Base-by-base conservation (phyloP, 2,329 filamentous ascomycete species). In the Talaromyces marneffei region DNA sequence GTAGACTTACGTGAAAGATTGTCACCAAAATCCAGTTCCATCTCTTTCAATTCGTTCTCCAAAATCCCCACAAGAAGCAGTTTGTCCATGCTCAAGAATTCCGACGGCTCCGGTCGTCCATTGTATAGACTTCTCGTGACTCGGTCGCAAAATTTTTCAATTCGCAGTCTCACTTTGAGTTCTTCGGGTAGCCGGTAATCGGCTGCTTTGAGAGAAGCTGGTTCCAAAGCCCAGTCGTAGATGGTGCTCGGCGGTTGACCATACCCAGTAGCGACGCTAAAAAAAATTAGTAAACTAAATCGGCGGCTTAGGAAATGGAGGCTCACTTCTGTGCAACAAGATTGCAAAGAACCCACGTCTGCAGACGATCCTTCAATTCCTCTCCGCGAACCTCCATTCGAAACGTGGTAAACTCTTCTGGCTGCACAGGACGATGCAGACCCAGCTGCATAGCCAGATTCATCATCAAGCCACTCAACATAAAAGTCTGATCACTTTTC, bases 261-360 rank as follows among this genome's bases (percentile, higher is more conserved):
- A 67, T 86, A 84, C 4, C 84, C 83, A 31, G 84, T 87, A 3
- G 84, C 84, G 60, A 87, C 84, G 62, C 82, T 84, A 54, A 33
- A 23, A n/a, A 65, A 64, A 31, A 10, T 52, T 20, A 52, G 48
- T 8, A 52, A 20, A 20, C 18, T 12, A 35, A 14, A 14, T 33
- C 1, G 20, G 7, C 18, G 14, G 9, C 1, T 4, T n/a, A 8
- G 27, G n/a, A n/a, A 20, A 9, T 6, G 1, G 23, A 14, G 4
- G 70, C 78, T 70, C 70, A 83, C 82, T 83, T 85, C 66, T 88
- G 85, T n/a, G 85, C 84, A 9, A 87, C 84, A 61, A 87, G 82
- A 66, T 88, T 88, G 74, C 85, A 87, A 4, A 85, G 81, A 1
- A 84, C 83, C 85, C 85, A 88, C 2, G 85, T 87, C 67, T 85